Evolutionary conservation across 2,329 filamentous ascomycete species (phyloP).

Genomic region (Neonectria faginata): DNA sequence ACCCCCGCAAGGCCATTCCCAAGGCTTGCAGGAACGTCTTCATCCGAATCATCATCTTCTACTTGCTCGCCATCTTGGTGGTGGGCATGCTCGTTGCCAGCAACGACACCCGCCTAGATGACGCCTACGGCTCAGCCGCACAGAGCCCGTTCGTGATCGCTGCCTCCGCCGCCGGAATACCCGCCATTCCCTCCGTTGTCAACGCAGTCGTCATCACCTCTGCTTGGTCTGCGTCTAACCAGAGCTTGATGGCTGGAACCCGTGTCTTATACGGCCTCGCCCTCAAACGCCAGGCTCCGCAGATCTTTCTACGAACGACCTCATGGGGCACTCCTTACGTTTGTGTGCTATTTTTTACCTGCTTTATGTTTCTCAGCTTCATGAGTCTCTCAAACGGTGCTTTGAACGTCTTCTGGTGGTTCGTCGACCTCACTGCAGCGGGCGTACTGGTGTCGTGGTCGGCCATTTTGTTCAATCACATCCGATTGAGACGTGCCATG

Average conservation of each 20-base stretch:
- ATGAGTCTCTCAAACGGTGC: constrained; percentile 68
- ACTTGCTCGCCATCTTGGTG: constrained; percentile 76
- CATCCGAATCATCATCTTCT: constrained; percentile 68
- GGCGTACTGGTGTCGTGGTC: constrained; percentile 74
- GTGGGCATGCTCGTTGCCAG: constrained; percentile 75
- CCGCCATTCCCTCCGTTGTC: constrained; percentile 76
- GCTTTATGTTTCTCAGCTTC: constrained; percentile 69
- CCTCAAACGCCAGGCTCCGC: constrained; percentile 68
- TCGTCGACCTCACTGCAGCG: constrained; percentile 70
- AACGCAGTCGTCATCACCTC: constrained; percentile 82
- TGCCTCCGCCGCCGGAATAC: constrained; percentile 74
- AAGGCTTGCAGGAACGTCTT: constrained; percentile 68
- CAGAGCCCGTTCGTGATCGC: constrained; percentile 76
- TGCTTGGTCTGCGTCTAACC: constrained; percentile 77
- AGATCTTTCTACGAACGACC: constrained; percentile 69
- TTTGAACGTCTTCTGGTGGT: constrained; percentile 74
- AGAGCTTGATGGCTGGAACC: constrained; percentile 70
- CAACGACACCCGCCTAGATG: constrained; percentile 64
- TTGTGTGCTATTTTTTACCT: constrained; percentile 64
- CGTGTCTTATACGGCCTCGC: constrained; percentile 71
- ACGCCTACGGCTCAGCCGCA: constrained; percentile 57
- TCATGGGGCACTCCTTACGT: constrained; percentile 72
- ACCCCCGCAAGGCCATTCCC: constrained; percentile 65
- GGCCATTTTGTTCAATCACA: constrained; percentile 69
- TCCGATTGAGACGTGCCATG: constrained; percentile 66